A percentile compares a stretch with the other conserved stretches of the same genome.
phyloP scores from a whole-genome alignment of 2,329 filamentous ascomycete genomes.

The Aspergillus persii region DNA sequence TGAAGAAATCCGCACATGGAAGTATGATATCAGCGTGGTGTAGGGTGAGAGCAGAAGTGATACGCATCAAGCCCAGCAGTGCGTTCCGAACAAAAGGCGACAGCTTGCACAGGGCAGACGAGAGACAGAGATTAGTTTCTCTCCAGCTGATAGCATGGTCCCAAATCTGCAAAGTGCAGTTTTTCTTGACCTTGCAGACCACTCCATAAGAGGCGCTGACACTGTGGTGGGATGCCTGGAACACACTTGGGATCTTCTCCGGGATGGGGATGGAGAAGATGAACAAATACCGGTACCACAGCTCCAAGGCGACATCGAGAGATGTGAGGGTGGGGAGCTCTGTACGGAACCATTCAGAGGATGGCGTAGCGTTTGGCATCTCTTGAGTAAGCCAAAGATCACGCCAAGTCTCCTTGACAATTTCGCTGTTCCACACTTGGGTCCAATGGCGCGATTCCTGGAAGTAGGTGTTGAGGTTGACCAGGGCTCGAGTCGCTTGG shows the following conservation, averaged over 20 bases:
- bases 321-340: constrained; percentile 39
- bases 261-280: constrained; percentile 59
- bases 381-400: constrained; percentile 49
- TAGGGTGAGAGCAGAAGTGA: constrained; percentile 48
- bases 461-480: constrained; percentile 52
- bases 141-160: constrained; percentile 63
- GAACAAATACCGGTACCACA: constrained; percentile 49
- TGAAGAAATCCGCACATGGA: constrained; percentile 61
- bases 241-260: constrained; percentile 57
- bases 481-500: constrained; percentile 48
- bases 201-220: constrained; percentile 61
- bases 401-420: constrained; percentile 47
- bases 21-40: constrained; percentile 60
- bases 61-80: constrained; percentile 47
- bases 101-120: constrained; percentile 50
- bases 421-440: constrained; percentile 47
- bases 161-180: constrained; percentile 62
- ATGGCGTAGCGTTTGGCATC: constrained; percentile 39
- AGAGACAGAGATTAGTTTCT: constrained; percentile 53
- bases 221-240: constrained; percentile 63
- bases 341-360: constrained; percentile 37
- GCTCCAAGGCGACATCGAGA: constrained; percentile 38
- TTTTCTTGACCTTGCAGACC: constrained; percentile 60
- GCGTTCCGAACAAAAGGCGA: constrained; percentile 51
- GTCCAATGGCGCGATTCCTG: constrained; percentile 49